Conservation (phyloP, 1,284 basidiomycete species). For the Ceratobasidium sp. region DNA sequence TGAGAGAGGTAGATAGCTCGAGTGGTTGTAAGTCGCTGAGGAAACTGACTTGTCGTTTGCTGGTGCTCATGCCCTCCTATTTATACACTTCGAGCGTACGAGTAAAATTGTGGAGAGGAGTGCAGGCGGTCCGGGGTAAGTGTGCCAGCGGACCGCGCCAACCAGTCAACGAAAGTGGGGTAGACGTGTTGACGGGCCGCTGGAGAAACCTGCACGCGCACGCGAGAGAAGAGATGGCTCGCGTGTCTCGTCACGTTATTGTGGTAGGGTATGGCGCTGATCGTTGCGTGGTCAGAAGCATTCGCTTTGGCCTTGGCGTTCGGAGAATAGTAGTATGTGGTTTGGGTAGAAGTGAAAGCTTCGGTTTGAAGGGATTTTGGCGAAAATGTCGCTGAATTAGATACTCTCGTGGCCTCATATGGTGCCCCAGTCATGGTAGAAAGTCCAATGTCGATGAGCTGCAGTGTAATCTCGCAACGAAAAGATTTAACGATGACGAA, state of each 20-base stretch:
- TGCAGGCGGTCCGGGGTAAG: slow-evolving; percentile 29
- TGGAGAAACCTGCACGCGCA: not conserved
- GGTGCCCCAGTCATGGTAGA: not conserved
- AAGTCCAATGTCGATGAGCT: not conserved
- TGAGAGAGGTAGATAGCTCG: not conserved
- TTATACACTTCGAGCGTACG: not conserved
- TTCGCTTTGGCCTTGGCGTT: not conserved
- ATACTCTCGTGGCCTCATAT: too few species aligned
- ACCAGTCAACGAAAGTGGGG: not conserved
- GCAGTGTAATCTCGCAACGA: not conserved
- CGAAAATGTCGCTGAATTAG: not conserved
- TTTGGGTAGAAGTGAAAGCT: not conserved
- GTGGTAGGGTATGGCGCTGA: not conserved
- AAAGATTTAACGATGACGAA: not conserved
- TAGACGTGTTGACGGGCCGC: not conserved
- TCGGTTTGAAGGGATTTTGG: not conserved
- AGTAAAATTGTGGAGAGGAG: not conserved
- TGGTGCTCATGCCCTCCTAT: not conserved
- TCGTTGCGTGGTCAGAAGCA: not conserved
- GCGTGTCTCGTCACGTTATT: not conserved
- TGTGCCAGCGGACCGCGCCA: slow-evolving; percentile 22
- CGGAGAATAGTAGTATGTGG: not conserved
- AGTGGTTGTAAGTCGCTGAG: slow-evolving; percentile 4
- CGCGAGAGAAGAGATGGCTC: slow-evolving; percentile 9
- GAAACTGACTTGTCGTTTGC: slow-evolving; percentile 12